A percentile compares a stretch with the other conserved stretches of the same genome.
These are phyloP conservation scores for Phytophthora citrophthora DNA, from an alignment of 352 stramenopile genomes.

Conservation along the genomic window DNA sequence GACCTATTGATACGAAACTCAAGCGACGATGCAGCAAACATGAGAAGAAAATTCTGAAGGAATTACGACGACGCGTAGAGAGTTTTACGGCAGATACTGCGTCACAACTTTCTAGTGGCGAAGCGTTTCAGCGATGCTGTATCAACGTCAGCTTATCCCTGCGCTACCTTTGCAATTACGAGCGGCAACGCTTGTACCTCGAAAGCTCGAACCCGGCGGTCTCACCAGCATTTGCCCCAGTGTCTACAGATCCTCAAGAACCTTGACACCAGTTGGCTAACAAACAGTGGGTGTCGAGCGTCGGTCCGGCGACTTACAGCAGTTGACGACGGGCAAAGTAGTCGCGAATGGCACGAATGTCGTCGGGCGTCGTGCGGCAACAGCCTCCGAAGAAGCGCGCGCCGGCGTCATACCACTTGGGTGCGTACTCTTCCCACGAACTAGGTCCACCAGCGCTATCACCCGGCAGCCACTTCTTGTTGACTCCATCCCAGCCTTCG, in stretches of 20 bases:
- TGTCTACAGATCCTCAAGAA: background rate
- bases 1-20: too few species aligned
- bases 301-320: conserved; percentile 17
- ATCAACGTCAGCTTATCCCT: conserved; percentile 20
- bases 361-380: conserved; percentile 77
- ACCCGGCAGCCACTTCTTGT: conserved; percentile 74
- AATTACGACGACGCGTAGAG: conserved; percentile 36
- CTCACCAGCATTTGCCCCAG: conserved; percentile 32
- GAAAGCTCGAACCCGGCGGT: conserved; percentile 28
- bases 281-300: conserved; percentile 31
- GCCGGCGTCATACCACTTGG: conserved; percentile 74
- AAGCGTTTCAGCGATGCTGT: conserved; percentile 31
- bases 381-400: conserved; percentile 84
- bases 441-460: conserved; percentile 39
- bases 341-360: conserved; percentile 69
- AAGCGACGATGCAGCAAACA: conserved; percentile 14
- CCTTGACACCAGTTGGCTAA: conserved; percentile 10
- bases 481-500: conserved; percentile 77
- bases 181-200: conserved; percentile 26
- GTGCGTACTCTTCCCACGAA: conserved; percentile 62
- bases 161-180: conserved; percentile 38
- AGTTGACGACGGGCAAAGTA: conserved; percentile 48
- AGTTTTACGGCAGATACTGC: conserved; percentile 24
- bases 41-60: conserved; percentile 31
- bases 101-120: conserved; percentile 6